Percentiles rank a stretch among this genome's conserved stretches.
Evolutionary conservation across 169 alveolate species (phyloP).

Genomic region (Babesia bigemina): DNA sequence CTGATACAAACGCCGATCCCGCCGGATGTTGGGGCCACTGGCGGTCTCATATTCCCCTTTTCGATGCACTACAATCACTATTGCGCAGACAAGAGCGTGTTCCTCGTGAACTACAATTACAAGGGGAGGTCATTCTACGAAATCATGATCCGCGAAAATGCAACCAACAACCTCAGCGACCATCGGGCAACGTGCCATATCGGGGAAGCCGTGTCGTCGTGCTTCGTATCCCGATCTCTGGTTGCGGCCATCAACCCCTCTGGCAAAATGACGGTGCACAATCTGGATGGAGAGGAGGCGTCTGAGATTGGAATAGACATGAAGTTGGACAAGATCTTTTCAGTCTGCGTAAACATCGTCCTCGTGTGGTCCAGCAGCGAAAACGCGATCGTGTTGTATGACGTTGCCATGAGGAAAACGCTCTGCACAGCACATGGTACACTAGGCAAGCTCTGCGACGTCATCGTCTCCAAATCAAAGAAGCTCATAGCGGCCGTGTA

Average conservation of each 20-base stretch:
- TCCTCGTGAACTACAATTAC: constrained; percentile 27
- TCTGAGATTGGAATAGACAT: not conserved
- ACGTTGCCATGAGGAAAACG: not conserved
- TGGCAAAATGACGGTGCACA: constrained; percentile 1
- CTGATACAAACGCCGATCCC: not conserved
- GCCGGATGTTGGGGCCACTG: not conserved
- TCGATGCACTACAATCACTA: constrained; percentile 20
- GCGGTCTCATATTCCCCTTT: constrained; percentile 16
- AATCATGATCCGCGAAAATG: not conserved
- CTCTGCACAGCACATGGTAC: not conserved
- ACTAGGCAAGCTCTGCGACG: constrained; percentile 60
- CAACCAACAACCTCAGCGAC: not conserved
- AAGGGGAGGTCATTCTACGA: constrained; percentile 18
- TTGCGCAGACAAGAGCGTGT: constrained; percentile 32
- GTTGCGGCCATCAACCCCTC: constrained; percentile 19
- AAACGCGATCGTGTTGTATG: constrained; percentile 19
- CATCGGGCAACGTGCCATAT: constrained; percentile 4
- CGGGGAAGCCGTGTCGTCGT: constrained; percentile 32
- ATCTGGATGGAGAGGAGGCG: constrained; percentile 11
- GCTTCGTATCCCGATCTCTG: constrained; percentile 25
- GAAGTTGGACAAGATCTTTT: constrained; percentile 36
- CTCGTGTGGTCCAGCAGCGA: constrained; percentile 27
- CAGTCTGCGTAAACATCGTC: constrained; percentile 33
- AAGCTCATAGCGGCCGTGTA: constrained; percentile 69
- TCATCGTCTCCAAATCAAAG: constrained; percentile 61